A percentile compares a stretch with the other conserved stretches of the same genome.
Conservation (phyloP, 257 asterid genomes). For the Pogostemon cablin region DNA sequence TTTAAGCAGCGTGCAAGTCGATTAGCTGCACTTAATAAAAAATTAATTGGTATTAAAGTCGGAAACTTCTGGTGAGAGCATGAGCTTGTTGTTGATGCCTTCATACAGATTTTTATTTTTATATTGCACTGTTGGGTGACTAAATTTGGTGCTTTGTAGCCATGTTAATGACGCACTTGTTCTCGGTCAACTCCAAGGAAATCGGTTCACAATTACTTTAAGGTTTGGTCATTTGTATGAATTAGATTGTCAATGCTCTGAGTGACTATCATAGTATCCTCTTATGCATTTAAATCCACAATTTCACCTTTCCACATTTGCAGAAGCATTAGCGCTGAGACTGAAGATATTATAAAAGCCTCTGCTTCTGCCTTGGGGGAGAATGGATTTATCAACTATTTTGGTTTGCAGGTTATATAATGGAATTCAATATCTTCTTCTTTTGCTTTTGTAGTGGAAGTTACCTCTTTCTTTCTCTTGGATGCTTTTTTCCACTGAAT, state of each 20-base stretch:
- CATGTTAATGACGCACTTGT: slow-evolving; percentile 85
- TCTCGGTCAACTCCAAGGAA: slow-evolving; percentile 94
- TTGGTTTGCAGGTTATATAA: slow-evolving; percentile 81
- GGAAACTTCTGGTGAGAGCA: slow-evolving; percentile 91
- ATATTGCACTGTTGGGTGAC: slow-evolving; percentile 23
- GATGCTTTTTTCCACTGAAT: too few species aligned
- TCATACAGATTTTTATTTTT: slow-evolving; percentile 29
- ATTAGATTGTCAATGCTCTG: slow-evolving; percentile 10
- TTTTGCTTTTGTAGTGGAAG: too few species aligned
- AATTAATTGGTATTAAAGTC: slow-evolving; percentile 79
- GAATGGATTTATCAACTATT: slow-evolving; percentile 88
- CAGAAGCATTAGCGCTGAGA: slow-evolving; percentile 81
- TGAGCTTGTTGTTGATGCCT: slow-evolving; percentile 28
- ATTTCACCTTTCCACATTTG: slow-evolving; percentile 28
- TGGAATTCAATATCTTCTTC: slow-evolving; percentile 21
- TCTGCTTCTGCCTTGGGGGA: slow-evolving; percentile 74
- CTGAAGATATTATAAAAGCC: slow-evolving; percentile 68
- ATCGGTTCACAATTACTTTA: slow-evolving; percentile 82
- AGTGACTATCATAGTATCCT: background rate
- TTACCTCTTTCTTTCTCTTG: too few species aligned
- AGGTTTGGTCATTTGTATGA: slow-evolving; percentile 47
- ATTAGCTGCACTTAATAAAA: slow-evolving; percentile 81
- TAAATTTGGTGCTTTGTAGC: slow-evolving; percentile 49
- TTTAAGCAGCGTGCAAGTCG: slow-evolving; percentile 83
- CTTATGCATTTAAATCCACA: slow-evolving; percentile 27